These are phyloP conservation scores for Psilocybe azurescens DNA, from an alignment of 768 basidiomycete genomes.

Conservation along the genomic window DNA sequence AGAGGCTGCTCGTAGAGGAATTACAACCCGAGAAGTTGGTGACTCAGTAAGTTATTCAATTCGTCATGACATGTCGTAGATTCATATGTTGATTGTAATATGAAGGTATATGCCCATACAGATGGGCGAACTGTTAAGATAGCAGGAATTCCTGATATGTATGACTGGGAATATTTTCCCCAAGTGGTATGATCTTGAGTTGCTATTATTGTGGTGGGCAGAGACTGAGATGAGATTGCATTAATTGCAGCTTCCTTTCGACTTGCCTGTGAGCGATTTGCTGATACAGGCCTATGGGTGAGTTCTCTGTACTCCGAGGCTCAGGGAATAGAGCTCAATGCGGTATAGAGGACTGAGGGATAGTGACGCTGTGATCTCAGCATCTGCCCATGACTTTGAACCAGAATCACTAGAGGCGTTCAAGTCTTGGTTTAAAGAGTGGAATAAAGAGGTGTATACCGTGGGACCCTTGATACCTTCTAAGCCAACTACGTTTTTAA, in stretches of 20 bases:
- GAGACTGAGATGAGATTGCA: not conserved
- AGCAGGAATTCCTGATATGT: not conserved
- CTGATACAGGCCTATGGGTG: not conserved
- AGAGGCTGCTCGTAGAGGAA: slow-evolving; percentile 9
- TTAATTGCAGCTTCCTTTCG: not conserved
- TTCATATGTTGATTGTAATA: too few relatives aligned
- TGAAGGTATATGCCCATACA: slow-evolving; percentile 8
- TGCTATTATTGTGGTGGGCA: not conserved
- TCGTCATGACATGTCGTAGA: not conserved
- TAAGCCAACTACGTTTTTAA: not conserved
- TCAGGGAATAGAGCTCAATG: too few relatives aligned
- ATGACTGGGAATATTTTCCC: too few relatives aligned
- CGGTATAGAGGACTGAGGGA: not conserved
- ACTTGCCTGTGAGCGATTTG: not conserved
- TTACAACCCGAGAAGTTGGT: slow-evolving; percentile 5
- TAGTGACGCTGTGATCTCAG: slow-evolving; percentile 11
- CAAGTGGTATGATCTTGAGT: slow-evolving; percentile 13
- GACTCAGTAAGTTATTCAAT: slow-evolving; percentile 6
- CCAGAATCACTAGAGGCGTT: slow-evolving; percentile 3
- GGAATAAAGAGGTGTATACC: slow-evolving; percentile 5
- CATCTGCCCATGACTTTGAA: slow-evolving; percentile 3
- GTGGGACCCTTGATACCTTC: slow-evolving; percentile 15
- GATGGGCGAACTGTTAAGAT: slow-evolving; percentile 10
- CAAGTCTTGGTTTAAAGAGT: slow-evolving; percentile 8
- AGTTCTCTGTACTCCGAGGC: not conserved